Percentiles rank a stretch among this genome's conserved stretches.
Evolutionary conservation across 2,329 filamentous ascomycete genomes (phyloP).

Genomic region (Cladosporium phlei): DNA sequence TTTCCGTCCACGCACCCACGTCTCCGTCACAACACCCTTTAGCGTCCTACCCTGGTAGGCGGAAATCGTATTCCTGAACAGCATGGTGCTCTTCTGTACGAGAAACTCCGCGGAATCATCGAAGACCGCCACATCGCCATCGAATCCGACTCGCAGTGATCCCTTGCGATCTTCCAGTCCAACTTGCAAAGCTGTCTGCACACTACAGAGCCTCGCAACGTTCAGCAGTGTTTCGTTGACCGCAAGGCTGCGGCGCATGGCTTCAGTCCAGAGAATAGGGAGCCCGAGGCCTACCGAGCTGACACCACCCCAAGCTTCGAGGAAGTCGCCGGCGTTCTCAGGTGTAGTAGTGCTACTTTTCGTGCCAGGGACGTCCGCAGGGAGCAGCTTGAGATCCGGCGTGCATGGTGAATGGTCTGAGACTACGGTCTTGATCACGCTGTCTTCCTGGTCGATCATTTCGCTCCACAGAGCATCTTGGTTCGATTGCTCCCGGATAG

Average conservation of each 20-base stretch:
- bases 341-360: conserved; percentile 31
- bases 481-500: conserved; percentile 76
- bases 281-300: conserved; percentile 89
- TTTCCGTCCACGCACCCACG: conserved; percentile 72
- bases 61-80: conserved; percentile 89
- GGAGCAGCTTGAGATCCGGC: conserved; percentile 85
- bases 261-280: conserved; percentile 80
- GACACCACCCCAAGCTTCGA: conserved; percentile 94
- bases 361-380: conserved; percentile 58
- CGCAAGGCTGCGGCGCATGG: conserved; percentile 55
- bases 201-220: conserved; percentile 78
- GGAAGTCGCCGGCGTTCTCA: conserved; percentile 70
- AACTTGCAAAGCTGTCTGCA: conserved; percentile 83
- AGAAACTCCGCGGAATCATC: conserved; percentile 77
- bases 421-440: conserved; percentile 85
- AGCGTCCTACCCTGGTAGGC: conserved; percentile 82
- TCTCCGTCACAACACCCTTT: conserved; percentile 73
- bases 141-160: conserved; percentile 72
- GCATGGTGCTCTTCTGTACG: conserved; percentile 68
- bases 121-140: conserved; percentile 89
- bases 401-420: conserved; percentile 97
- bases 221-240: conserved; percentile 60
- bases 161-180: conserved; percentile 78
- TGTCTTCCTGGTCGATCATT: conserved; percentile 56
- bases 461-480: conserved; percentile 85